phyloP scores from a whole-genome alignment of 2,329 filamentous ascomycete species.

The Beauveria brongniartii region DNA sequence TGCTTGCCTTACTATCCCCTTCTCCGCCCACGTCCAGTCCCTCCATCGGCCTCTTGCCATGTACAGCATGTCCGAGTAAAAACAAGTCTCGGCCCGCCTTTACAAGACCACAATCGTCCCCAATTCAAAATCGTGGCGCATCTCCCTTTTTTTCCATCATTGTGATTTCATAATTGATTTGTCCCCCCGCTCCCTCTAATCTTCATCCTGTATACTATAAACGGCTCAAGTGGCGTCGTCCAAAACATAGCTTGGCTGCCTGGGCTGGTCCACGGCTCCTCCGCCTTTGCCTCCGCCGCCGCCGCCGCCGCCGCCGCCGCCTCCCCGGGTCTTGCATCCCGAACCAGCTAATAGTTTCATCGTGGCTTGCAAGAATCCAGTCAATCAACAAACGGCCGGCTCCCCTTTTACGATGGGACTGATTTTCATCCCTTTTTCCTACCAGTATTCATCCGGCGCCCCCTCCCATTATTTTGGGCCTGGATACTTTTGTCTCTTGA shows the following conservation, averaged over 20 bases:
- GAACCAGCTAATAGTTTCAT: conserved; percentile 9
- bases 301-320: not conserved
- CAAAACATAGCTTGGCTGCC: not conserved
- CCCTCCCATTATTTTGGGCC: not conserved
- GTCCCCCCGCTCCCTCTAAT: not conserved
- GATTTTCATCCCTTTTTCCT: too few relatives aligned
- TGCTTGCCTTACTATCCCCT: not conserved
- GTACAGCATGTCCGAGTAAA: not conserved
- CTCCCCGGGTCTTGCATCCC: conserved; percentile 6
- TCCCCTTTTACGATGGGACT: too few relatives aligned
- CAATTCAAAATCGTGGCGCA: not conserved
- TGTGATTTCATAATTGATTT: not conserved
- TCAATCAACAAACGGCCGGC: too few relatives aligned
- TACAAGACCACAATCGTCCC: not conserved
- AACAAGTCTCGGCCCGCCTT: not conserved
- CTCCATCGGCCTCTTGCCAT: not conserved
- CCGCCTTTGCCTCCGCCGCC: not conserved
- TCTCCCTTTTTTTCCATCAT: not conserved
- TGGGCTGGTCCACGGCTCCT: not conserved
- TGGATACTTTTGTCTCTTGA: not conserved
- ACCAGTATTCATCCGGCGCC: too few relatives aligned
- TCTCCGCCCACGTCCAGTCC: not conserved
- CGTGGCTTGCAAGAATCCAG: not conserved
- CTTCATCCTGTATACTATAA: conserved; percentile 1
- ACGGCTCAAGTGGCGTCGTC: conserved; percentile 2